These are phyloP conservation scores for Rubia peregrina DNA, from an alignment of 305 asterid species.

Conservation along the genomic window DNA sequence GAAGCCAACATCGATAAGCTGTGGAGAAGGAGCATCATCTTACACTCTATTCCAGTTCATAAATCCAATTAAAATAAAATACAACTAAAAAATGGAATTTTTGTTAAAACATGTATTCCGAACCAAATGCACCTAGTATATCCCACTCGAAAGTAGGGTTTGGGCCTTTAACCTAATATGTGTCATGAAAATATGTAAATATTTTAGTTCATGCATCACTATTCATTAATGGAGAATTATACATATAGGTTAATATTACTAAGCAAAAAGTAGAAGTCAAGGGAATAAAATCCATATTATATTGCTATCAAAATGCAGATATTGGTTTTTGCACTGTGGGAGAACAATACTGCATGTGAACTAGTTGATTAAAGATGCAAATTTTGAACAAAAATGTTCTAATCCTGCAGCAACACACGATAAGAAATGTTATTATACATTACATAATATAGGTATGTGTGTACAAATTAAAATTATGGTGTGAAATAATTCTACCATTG, in stretches of 20 bases:
- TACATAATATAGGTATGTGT: background rate
- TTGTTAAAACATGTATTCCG: no score
- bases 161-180: background rate
- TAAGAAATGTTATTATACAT: background rate
- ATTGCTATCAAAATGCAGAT: background rate
- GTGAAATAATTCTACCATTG: background rate
- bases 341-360: background rate
- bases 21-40: constrained; percentile 35
- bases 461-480: background rate
- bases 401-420: background rate
- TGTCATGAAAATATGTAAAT: background rate
- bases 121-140: background rate
- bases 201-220: background rate
- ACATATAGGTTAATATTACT: background rate
- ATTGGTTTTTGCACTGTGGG: background rate
- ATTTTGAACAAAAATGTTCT: background rate
- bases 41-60: constrained; percentile 14
- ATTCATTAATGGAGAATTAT: background rate
- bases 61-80: background rate
- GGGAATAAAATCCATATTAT: background rate
- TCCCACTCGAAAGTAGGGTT: background rate
- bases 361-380: background rate
- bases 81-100: background rate
- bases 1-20: constrained; percentile 85
- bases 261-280: background rate